These are phyloP conservation scores for Castanea sativa DNA, from an alignment of 306 rosid species.

Conservation along the genomic window DNA sequence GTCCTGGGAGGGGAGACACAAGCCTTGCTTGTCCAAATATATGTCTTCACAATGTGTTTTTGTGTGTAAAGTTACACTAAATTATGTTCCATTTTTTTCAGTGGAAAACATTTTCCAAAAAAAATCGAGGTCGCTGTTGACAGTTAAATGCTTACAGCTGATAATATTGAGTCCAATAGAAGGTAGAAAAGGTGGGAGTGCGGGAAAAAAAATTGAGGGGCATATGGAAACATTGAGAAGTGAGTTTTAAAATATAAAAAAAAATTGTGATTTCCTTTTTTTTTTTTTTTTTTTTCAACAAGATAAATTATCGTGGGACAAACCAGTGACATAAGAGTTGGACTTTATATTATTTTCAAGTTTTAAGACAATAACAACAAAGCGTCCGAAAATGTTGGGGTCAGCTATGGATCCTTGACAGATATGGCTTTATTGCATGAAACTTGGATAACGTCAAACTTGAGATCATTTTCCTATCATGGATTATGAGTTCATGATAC, in stretches of 20 bases:
- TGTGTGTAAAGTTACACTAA: not conserved
- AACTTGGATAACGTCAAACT: slow-evolving; percentile 10
- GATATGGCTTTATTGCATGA: not conserved
- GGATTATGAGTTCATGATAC: not conserved
- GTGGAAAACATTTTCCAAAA: not conserved
- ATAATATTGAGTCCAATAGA: not conserved
- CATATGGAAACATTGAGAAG: not conserved
- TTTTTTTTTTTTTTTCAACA: not conserved
- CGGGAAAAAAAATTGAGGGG: not conserved
- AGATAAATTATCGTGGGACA: not conserved
- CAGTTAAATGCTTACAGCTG: not conserved
- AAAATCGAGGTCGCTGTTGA: not conserved
- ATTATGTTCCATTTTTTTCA: not conserved
- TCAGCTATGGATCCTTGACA: not conserved
- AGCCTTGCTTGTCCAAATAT: not conserved
- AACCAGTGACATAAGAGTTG: not conserved
- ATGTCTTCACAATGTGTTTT: not conserved
- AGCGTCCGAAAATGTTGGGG: too few species aligned
- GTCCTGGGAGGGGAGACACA: not conserved
- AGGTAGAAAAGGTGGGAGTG: not conserved
- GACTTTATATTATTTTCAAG: not conserved
- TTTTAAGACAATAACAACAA: not conserved
- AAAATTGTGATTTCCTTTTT: not conserved
- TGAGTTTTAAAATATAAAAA: not conserved
- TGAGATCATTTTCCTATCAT: not conserved